phyloP scores from a whole-genome alignment of 2,329 filamentous ascomycete genomes.

The Pseudocercospora cruenta region DNA sequence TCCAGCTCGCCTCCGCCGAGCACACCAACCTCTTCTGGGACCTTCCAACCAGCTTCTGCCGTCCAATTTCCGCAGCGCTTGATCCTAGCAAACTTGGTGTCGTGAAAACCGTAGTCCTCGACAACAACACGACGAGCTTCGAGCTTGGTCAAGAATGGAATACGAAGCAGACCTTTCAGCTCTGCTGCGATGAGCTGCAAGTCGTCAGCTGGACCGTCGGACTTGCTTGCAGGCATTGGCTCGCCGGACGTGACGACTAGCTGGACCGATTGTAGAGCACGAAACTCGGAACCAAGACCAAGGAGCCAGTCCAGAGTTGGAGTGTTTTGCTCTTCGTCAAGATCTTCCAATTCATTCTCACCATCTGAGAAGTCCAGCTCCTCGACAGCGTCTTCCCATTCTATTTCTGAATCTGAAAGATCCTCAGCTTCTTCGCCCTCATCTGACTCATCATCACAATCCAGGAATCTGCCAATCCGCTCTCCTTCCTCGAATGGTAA shows the following conservation, averaged over 20 bases:
- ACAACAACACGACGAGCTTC: not conserved
- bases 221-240: not conserved
- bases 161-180: not conserved
- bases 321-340: not conserved
- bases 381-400: not conserved
- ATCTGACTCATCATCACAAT: not conserved
- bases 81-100: not conserved
- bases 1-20: not conserved
- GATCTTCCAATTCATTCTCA: not conserved
- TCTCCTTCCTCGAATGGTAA: not conserved
- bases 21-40: not conserved
- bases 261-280: not conserved
- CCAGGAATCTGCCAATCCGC: not conserved
- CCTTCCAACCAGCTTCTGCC: not conserved
- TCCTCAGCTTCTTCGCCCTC: not conserved
- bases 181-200: not conserved
- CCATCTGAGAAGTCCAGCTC: not conserved
- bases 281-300: not conserved
- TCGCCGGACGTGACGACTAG: not conserved
- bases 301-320: not conserved
- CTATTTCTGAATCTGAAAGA: not conserved
- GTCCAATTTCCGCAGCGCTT: not conserved
- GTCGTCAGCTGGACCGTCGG: not conserved
- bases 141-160: not conserved
- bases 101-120: not conserved